Conservation (phyloP, 2,329 filamentous ascomycete genomes). For the Metarhizium sp. region DNA sequence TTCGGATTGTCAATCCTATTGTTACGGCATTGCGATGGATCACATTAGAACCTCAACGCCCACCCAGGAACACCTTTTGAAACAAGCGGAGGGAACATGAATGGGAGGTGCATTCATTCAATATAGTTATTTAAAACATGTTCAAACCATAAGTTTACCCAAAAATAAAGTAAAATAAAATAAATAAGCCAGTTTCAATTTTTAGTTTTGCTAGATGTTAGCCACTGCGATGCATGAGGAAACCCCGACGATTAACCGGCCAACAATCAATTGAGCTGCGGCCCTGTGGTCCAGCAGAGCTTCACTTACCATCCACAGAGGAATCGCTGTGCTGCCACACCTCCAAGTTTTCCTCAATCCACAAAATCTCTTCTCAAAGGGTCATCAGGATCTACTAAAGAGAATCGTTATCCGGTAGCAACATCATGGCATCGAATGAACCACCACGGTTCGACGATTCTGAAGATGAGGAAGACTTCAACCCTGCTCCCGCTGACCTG, state of each 20-base stretch:
- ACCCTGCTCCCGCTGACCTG: slow-evolving; percentile 63
- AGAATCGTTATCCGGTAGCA: background rate
- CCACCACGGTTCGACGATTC: slow-evolving; percentile 47
- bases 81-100: too few relatives aligned
- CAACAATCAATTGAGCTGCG: background rate
- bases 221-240: background rate
- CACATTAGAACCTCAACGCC: too few relatives aligned
- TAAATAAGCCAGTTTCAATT: too few relatives aligned
- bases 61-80: too few relatives aligned
- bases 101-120: too few relatives aligned
- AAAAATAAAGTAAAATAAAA: too few relatives aligned
- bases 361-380: background rate
- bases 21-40: too few relatives aligned
- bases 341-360: background rate
- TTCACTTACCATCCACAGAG: background rate
- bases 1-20: too few relatives aligned
- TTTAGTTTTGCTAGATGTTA: too few relatives aligned
- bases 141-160: too few relatives aligned
- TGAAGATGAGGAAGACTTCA: slow-evolving; percentile 83
- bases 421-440: slow-evolving; percentile 38
- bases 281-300: background rate
- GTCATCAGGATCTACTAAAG: background rate
- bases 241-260: background rate
- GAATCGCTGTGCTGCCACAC: background rate
- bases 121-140: too few relatives aligned